These are phyloP conservation scores for Sporothrix pallida DNA, from an alignment of 2,329 filamentous ascomycete species.

Conservation along the genomic window DNA sequence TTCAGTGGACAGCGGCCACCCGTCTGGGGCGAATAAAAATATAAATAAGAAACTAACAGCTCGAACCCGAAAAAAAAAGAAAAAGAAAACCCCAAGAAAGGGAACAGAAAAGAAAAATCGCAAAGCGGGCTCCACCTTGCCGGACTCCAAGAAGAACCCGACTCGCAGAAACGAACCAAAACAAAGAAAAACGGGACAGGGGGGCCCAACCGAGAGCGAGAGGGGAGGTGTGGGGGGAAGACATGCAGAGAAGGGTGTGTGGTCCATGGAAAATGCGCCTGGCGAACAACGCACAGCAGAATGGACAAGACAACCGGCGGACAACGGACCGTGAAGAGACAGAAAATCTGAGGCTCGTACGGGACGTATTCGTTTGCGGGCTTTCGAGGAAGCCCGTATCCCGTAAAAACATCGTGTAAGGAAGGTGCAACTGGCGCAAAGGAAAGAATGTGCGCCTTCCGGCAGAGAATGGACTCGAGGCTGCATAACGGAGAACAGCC, in stretches of 20 bases:
- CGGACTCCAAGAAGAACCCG: conserved; percentile 35
- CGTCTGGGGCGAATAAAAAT: conserved; percentile 13
- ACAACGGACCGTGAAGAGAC: not conserved
- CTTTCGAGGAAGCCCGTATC: not conserved
- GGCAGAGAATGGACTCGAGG: not conserved
- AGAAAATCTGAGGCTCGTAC: not conserved
- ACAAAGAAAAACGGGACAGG: conserved; percentile 26
- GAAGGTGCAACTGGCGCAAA: not conserved
- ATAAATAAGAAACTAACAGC: not conserved
- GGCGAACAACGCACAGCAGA: not conserved
- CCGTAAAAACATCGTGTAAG: not conserved
- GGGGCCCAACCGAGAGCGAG: not conserved
- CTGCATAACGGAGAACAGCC: not conserved
- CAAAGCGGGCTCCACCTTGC: conserved; percentile 29
- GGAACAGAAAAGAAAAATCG: no score
- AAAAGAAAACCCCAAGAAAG: not conserved
- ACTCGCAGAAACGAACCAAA: conserved; percentile 7
- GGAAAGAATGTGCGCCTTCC: conserved; percentile 2
- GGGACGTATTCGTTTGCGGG: not conserved
- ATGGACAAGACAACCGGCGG: not conserved
- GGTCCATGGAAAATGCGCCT: not conserved
- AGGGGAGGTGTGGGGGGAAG: conserved; percentile 13
- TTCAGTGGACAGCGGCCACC: not conserved
- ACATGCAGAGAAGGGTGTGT: not conserved
- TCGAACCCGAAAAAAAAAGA: not conserved